phyloP scores from a whole-genome alignment of 176 grass and related monocot genomes.

The Phoenix roebelenii region DNA sequence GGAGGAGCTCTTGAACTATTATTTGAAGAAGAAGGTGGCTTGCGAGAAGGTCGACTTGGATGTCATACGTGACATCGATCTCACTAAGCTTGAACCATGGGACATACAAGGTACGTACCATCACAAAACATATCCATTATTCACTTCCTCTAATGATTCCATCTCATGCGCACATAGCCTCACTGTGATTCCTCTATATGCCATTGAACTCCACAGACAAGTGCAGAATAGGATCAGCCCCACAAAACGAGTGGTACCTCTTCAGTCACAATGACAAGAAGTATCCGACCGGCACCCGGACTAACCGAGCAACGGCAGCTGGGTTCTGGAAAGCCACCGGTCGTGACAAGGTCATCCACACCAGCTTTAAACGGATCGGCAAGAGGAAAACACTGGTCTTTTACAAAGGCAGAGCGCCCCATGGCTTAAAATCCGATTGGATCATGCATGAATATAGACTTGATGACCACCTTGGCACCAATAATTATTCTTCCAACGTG shows the following conservation, averaged over 20 bases:
- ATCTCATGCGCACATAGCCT: background rate
- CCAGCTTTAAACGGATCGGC: slow-evolving; percentile 40
- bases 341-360: slow-evolving; percentile 75
- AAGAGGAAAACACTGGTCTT: slow-evolving; percentile 95
- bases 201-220: slow-evolving; percentile 25
- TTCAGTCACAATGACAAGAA: slow-evolving; percentile 98
- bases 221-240: slow-evolving; percentile 56
- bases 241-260: slow-evolving; percentile 88
- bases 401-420: slow-evolving; percentile 74
- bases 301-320: slow-evolving; percentile 68
- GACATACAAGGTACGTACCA: slow-evolving; percentile 59
- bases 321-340: slow-evolving; percentile 95
- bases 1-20: slow-evolving; percentile 87
- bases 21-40: slow-evolving; percentile 84
- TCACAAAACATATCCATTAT: background rate
- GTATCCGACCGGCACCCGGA: slow-evolving; percentile 81
- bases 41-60: slow-evolving; percentile 67
- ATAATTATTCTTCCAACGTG: slow-evolving; percentile 26
- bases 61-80: slow-evolving; percentile 82
- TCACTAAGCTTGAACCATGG: slow-evolving; percentile 97
- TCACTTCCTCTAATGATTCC: background rate
- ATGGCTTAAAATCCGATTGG: slow-evolving; percentile 83
- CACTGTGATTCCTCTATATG: background rate
- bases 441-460: slow-evolving; percentile 97
- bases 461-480: slow-evolving; percentile 27